phyloP scores from a whole-genome alignment of 108 stramenopile species.

The Schizochytrium sp. region DNA sequence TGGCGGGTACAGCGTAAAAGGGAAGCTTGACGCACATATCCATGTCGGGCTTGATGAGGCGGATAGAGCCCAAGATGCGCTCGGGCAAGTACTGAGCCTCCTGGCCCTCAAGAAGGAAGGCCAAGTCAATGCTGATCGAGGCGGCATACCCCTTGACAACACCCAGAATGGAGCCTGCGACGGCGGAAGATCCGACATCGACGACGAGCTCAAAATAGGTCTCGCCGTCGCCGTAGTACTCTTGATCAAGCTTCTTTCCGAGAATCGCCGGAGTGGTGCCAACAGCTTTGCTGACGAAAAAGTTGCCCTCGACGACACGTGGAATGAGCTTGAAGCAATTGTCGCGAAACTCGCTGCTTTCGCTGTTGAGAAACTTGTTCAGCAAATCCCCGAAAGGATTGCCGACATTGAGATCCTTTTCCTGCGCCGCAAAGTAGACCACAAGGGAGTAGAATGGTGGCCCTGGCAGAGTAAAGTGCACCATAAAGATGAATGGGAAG shows the following conservation, averaged over 20 bases:
- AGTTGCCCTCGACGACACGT: constrained; percentile 46
- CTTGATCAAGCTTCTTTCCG: constrained; percentile 32
- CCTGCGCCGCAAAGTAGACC: background rate
- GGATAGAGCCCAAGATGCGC: constrained; percentile 28
- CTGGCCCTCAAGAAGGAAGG: constrained; percentile 44
- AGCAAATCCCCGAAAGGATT: background rate
- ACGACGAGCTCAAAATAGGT: constrained; percentile 53
- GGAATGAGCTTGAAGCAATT: constrained; percentile 50
- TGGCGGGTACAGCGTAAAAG: background rate
- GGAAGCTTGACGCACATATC: background rate
- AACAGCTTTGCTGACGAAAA: constrained; percentile 38
- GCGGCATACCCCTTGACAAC: constrained; percentile 34
- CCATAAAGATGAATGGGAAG: background rate
- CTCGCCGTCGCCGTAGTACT: background rate
- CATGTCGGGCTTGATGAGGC: background rate
- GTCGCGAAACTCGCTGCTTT: constrained; percentile 33
- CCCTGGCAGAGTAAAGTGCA: background rate
- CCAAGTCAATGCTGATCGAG: constrained; percentile 41
- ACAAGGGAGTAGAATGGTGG: constrained; percentile 4
- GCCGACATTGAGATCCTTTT: background rate
- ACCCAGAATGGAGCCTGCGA: constrained; percentile 39
- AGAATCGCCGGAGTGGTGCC: constrained; percentile 47
- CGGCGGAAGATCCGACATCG: constrained; percentile 32
- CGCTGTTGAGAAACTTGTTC: background rate
- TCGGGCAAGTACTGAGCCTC: constrained; percentile 47